These are phyloP conservation scores for Calvatia gigantea DNA, from an alignment of 768 basidiomycete species.

Conservation along the genomic window DNA sequence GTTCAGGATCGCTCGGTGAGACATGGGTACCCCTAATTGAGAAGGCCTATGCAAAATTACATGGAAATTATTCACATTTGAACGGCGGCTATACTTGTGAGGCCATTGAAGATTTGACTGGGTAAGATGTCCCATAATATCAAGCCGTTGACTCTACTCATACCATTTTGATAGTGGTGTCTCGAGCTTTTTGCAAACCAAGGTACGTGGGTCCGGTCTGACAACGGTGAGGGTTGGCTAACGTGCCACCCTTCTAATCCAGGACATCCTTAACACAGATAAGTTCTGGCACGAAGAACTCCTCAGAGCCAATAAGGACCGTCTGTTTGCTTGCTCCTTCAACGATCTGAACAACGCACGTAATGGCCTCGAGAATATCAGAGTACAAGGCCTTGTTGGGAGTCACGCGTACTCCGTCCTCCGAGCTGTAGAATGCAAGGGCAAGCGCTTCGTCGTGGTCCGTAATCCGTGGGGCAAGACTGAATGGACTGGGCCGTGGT, in stretches of 20 bases:
- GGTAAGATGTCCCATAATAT: constrained; percentile 37
- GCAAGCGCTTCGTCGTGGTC: constrained; percentile 45
- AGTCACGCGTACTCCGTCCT: constrained; percentile 48
- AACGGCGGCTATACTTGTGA: constrained; percentile 37
- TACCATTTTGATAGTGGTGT: too few relatives aligned
- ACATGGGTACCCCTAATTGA: constrained; percentile 61
- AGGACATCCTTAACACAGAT: constrained; percentile 47
- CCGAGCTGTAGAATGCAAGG: constrained; percentile 38
- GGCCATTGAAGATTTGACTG: constrained; percentile 55
- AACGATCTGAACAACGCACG: constrained; percentile 30
- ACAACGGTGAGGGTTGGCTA: neutral
- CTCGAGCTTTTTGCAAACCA: constrained; percentile 39
- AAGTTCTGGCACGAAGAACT: constrained; percentile 55
- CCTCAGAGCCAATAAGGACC: constrained; percentile 43
- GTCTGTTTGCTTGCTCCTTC: constrained; percentile 52
- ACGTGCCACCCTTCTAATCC: neutral
- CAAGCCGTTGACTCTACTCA: too few relatives aligned
- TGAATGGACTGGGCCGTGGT: constrained; percentile 49
- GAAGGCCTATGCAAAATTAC: constrained; percentile 55
- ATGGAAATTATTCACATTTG: constrained; percentile 41
- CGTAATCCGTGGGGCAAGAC: constrained; percentile 49
- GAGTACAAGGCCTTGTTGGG: constrained; percentile 35
- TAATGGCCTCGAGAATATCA: constrained; percentile 24
- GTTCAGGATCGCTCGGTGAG: constrained; percentile 42
- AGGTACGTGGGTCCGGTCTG: constrained; percentile 15